Base-by-base conservation (phyloP, 371 early-diverging fungal species). In the Mucor saturninus region DNA sequence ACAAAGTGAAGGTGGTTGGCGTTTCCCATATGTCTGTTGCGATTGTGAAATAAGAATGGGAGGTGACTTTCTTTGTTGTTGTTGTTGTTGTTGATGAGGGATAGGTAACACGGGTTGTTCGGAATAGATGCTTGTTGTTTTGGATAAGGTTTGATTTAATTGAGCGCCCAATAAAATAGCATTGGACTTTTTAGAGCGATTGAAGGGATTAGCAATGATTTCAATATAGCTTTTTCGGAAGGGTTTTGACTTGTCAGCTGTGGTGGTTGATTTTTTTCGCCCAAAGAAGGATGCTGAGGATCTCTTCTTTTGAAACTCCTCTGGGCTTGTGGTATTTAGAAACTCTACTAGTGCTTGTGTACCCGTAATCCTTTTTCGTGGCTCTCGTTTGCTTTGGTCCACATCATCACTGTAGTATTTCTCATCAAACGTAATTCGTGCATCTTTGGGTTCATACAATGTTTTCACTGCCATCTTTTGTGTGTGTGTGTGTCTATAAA, bases 281-380 rank as follows among this genome's bases (percentile, higher is more conserved):
- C 65, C 52, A 37, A 65, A 65, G 42, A 72, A 69, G 7, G 56
- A 49, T 37, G 57, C 38, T 15, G 74, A 54, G 2, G 67, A 45
- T 42, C 67, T 62, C 21, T 30, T 40, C 31, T 62, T 67, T 54
- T 69, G 68, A 54, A 71, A 75, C 26, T 72, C 71, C 54, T 73
- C 67, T 2, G 75, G 73, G 32, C 78, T 68, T 9, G 75, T 75
- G n/a, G 65, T 70, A 37, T 67, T 71, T 0, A 73, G 43, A 43
- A 75, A 75, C 14, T 78, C 75, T 4, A 73, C 75, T 1, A 75
- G 45, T 11, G 70, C 75, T 49, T 73, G 73, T 5, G 78, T 73
- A 4, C 70, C 77, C 2, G 71, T 71, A 8, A 57, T 61, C 38
- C 60, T n/a, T 35, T 69, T 73, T 55, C 62, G 60, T 10, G 62